Percentiles rank a stretch among this genome's conserved stretches.
Conservation (phyloP, 2,329 filamentous ascomycete species). For the Aureobasidium sp. region DNA sequence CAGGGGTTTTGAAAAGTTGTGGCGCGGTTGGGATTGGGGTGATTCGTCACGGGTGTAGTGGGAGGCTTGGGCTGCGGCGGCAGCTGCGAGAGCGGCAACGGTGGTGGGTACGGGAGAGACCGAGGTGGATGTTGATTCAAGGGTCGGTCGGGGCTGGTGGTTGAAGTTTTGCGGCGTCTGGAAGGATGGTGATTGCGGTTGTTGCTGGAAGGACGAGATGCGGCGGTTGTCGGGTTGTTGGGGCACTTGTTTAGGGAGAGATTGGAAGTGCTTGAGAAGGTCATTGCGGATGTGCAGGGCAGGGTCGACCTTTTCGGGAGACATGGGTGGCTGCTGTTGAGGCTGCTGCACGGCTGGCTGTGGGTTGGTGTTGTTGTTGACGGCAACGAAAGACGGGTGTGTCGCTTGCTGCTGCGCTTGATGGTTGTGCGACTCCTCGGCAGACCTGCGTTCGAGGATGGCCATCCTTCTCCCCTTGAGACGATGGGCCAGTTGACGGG, state of each 20-base stretch:
- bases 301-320: conserved; percentile 23
- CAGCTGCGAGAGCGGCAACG: conserved; percentile 1
- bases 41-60: not conserved
- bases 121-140: not conserved
- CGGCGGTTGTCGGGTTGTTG: conserved; percentile 20
- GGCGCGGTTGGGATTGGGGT: conserved; percentile 18
- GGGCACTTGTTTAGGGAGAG: conserved; percentile 44
- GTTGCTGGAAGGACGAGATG: conserved; percentile 15
- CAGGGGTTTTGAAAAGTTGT: conserved; percentile 30
- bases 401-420: not conserved
- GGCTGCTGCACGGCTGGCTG: not conserved
- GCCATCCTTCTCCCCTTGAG: conserved; percentile 65
- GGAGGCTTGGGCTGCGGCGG: conserved; percentile 1
- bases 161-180: not conserved
- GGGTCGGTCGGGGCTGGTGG: not conserved
- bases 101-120: conserved; percentile 10
- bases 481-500: conserved; percentile 72
- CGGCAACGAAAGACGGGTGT: conserved; percentile 45
- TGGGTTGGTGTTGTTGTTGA: conserved; percentile 34
- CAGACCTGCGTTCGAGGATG: conserved; percentile 56
- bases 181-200: conserved; percentile 5
- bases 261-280: conserved; percentile 54
- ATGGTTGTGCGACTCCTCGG: conserved; percentile 27
- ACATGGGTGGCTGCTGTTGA: not conserved
- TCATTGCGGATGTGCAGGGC: conserved; percentile 51